Percentiles rank a stretch among this genome's conserved stretches.
Conservation (phyloP, 163 green algal genomes). For the Prototheca wickerhamii region DNA sequence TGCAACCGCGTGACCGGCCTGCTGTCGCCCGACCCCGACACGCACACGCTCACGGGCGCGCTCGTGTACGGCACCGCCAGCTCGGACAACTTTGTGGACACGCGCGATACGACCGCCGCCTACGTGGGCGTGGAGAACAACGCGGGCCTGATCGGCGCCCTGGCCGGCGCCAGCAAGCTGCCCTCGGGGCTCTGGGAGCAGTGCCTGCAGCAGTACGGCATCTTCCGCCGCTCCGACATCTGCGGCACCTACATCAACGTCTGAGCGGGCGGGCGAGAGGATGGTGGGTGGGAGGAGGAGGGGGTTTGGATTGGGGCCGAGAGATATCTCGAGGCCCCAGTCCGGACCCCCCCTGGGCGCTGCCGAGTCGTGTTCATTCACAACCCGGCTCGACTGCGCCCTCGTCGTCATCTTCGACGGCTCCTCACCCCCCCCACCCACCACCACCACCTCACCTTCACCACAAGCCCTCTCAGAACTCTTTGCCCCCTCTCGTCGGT, state of each 20-base stretch:
- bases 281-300: too few species aligned
- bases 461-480: too few species aligned
- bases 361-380: too few species aligned
- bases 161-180: conserved; percentile 22
- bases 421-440: too few species aligned
- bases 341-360: too few species aligned
- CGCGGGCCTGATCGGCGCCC: conserved; percentile 26
- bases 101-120: conserved; percentile 11
- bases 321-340: too few species aligned
- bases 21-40: conserved; percentile 29
- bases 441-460: too few species aligned
- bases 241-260: conserved; percentile 24
- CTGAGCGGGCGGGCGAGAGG: not conserved
- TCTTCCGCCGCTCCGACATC: conserved; percentile 17
- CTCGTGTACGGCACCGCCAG: conserved; percentile 24
- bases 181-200: conserved; percentile 21
- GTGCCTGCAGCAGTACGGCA: conserved; percentile 33
- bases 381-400: too few species aligned
- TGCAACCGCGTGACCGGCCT: conserved; percentile 36
- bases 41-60: conserved; percentile 22
- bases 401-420: too few species aligned
- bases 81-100: conserved; percentile 29
- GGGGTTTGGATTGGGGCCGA: too few species aligned
- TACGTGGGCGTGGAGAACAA: conserved; percentile 40
- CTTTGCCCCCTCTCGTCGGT: too few species aligned